These are phyloP conservation scores for Bondarzewia mesenterica DNA, from an alignment of 1,284 basidiomycete genomes.

Conservation along the genomic window DNA sequence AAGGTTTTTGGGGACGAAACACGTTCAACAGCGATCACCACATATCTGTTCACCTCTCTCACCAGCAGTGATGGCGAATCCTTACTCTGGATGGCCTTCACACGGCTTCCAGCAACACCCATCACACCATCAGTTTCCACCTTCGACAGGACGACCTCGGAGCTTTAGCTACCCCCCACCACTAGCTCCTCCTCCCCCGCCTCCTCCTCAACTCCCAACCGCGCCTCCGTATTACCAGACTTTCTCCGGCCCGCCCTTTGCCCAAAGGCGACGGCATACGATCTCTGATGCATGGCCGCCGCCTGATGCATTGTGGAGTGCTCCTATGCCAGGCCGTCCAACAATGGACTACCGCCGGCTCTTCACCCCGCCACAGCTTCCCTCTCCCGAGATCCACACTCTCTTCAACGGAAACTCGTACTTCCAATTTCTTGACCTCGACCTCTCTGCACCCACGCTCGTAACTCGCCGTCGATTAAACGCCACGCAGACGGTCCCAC, in stretches of 20 bases:
- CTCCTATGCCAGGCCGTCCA: background rate
- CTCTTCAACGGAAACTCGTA: constrained; percentile 48
- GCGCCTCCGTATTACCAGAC: background rate
- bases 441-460: constrained; percentile 42
- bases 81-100: background rate
- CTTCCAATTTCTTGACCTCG: constrained; percentile 38
- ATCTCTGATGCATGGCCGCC: background rate
- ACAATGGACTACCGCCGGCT: background rate
- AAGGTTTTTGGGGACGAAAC: background rate
- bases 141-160: background rate
- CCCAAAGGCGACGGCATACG: background rate
- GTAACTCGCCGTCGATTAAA: constrained; percentile 33
- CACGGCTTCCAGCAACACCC: background rate
- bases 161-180: background rate
- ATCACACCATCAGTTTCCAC: background rate
- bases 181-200: background rate
- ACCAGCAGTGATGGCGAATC: background rate
- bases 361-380: constrained; percentile 13
- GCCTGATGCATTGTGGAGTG: background rate
- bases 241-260: background rate
- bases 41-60: background rate
- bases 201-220: background rate
- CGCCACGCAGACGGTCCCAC: constrained; percentile 24
- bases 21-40: background rate
- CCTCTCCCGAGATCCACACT: constrained; percentile 34